Evolutionary conservation across 441 rosid genomes (phyloP), one percentile per base, ranked within the genome.

Genomic region (Viola pubescens): DNA sequence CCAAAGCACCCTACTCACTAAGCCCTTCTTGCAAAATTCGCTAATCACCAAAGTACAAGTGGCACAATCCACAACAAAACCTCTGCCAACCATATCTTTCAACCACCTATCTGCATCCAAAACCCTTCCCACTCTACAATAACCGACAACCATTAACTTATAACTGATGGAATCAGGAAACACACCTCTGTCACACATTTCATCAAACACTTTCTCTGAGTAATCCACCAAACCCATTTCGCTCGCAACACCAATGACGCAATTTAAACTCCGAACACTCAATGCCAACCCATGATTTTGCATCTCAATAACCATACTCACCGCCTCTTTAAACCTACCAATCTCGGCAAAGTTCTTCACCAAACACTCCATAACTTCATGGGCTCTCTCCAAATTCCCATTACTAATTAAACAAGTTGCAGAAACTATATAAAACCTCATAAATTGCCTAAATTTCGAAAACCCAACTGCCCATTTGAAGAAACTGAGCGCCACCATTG

Each of bases 401-500:
- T 88, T 87, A 4, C 59, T 69, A 54, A 85, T 66, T 68, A 86
- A 76, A 12, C 84, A 85, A 61, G 79, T 70, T 4, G 89, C 81
- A 13, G 79, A 74, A 3, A 88, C 82, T 54, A 91, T 85, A 52
- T 88, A 88, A 14, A 91, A 60, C 69, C 98, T 79, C 95, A 83
- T 88, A 60, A 88, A 91, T 73, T 79, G 77, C 60, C 85, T 77
- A 51, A 88, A 91, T 54, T 82, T 87, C 37, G 66, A 50, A 54
- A 66, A 68, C 60, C 74, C 83, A 55, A 77, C 60, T 3, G 80
- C 73, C 97, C 97, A 89, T 45, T 91, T 50, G 60, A 91, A 91
- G 85, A 91, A 91, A 58, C 88, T 66, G 37, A 87, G 59, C 0
- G 98, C 80, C 66, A 82, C 95, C 87, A 89, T 77, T 0, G 97